These are phyloP conservation scores for Astrothelium subdiscretum DNA, from an alignment of 495 filamentous ascomycete genomes.

Conservation along the genomic window DNA sequence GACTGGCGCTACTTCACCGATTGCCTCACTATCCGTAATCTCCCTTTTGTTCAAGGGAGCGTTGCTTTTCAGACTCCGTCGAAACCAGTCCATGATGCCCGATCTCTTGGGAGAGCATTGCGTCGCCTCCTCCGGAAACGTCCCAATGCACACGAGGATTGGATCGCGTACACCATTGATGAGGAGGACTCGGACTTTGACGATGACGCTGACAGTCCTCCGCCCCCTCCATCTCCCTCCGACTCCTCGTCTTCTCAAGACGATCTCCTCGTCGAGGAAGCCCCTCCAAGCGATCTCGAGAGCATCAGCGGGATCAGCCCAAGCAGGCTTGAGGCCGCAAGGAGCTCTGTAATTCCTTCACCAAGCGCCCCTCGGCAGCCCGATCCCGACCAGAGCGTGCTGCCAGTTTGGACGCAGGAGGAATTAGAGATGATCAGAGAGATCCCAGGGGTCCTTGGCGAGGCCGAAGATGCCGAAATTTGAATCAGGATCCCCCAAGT, in stretches of 20 bases:
- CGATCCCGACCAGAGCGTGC: too few species aligned
- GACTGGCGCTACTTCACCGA: not conserved
- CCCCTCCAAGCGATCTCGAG: too few species aligned
- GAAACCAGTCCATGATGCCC: not conserved
- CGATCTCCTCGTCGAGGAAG: not conserved
- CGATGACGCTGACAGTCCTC: not conserved
- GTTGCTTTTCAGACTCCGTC: not conserved
- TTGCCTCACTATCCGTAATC: not conserved
- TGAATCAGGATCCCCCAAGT: too few species aligned
- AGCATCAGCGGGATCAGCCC: too few species aligned
- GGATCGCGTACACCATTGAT: not conserved
- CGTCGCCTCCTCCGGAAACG: not conserved
- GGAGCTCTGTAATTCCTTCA: too few species aligned
- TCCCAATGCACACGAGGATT: not conserved
- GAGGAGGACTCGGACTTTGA: not conserved
- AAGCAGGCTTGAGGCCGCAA: too few species aligned
- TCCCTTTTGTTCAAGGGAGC: not conserved
- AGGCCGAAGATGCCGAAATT: too few species aligned
- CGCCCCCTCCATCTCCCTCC: not conserved
- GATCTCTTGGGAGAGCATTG: not conserved
- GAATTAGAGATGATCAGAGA: too few species aligned
- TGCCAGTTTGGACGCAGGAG: too few species aligned
- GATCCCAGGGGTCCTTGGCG: too few species aligned
- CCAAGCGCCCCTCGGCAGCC: too few species aligned
- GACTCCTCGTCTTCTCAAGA: not conserved